A percentile compares a stretch with the other conserved stretches of the same genome.
Evolutionary conservation across 2,329 filamentous ascomycete genomes (phyloP).

Genomic region (Colletotrichum siamense): DNA sequence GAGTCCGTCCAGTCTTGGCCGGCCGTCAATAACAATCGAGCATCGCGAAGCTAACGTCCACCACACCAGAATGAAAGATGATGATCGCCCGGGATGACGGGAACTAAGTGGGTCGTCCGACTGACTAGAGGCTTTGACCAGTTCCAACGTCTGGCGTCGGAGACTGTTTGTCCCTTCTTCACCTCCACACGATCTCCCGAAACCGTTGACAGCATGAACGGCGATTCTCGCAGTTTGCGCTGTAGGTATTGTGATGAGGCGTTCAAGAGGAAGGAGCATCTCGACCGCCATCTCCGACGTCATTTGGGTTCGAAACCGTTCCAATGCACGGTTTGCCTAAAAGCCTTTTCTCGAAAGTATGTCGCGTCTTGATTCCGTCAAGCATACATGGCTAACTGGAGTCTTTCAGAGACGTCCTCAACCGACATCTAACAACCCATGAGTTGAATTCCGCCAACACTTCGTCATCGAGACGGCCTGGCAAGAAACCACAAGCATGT

Average conservation of each 20-base stretch:
- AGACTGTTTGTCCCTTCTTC: neutral
- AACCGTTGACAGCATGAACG: neutral
- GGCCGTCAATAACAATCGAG: neutral
- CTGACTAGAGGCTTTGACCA: neutral
- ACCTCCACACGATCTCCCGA: neutral
- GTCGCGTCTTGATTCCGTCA: neutral
- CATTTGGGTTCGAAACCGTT: neutral
- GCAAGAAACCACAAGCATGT: neutral
- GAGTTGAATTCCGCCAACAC: neutral
- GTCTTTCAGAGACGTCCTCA: neutral
- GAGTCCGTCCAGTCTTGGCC: neutral
- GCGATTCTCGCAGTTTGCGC: neutral
- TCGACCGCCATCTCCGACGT: neutral
- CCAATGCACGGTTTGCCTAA: neutral
- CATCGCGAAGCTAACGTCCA: neutral
- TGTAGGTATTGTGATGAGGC: neutral
- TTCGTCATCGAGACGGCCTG: neutral
- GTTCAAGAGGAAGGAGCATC: neutral
- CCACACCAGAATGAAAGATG: neutral
- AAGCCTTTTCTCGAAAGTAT: neutral
- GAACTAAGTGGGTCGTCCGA: neutral
- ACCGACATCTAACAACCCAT: neutral
- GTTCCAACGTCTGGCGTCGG: neutral
- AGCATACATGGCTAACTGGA: rapidly evolving
- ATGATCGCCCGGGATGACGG: neutral